Evolutionary conservation across 352 stramenopile genomes (phyloP).

Genomic region (Pythium phragmiticola): DNA sequence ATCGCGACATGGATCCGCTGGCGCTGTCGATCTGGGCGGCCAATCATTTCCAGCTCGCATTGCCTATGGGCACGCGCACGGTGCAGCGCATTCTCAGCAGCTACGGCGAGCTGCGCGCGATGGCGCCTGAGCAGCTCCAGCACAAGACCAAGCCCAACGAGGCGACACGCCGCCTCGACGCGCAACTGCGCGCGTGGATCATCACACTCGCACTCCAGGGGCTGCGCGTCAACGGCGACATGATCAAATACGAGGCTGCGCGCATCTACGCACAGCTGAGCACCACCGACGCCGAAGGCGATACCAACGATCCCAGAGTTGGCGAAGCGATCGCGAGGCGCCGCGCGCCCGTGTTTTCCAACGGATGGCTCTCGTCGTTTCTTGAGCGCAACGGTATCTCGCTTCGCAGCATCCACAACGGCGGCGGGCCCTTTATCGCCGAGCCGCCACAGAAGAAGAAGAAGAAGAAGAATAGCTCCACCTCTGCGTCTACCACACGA

Average conservation of each 20-base stretch:
- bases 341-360: background rate
- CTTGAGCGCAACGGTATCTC: conserved; percentile 7
- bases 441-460: background rate
- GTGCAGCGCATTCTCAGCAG: background rate
- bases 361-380: conserved; percentile 6
- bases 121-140: conserved; percentile 1
- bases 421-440: background rate
- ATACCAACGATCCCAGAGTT: too few species aligned
- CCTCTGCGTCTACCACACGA: background rate
- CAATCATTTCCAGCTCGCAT: conserved; percentile 2
- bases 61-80: background rate
- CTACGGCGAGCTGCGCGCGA: conserved; percentile 6
- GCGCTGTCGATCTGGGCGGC: conserved; percentile 5
- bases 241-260: conserved; percentile 8
- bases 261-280: background rate
- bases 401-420: background rate
- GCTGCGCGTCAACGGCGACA: conserved; percentile 1
- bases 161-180: background rate
- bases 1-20: background rate
- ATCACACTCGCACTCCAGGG: background rate
- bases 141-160: conserved; percentile 6
- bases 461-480: background rate
- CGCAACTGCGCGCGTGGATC: conserved; percentile 7
- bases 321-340: too few species aligned
- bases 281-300: too few species aligned